Evolutionary conservation across 2,329 filamentous ascomycete species (phyloP).

Genomic region (Ilyonectria robusta): DNA sequence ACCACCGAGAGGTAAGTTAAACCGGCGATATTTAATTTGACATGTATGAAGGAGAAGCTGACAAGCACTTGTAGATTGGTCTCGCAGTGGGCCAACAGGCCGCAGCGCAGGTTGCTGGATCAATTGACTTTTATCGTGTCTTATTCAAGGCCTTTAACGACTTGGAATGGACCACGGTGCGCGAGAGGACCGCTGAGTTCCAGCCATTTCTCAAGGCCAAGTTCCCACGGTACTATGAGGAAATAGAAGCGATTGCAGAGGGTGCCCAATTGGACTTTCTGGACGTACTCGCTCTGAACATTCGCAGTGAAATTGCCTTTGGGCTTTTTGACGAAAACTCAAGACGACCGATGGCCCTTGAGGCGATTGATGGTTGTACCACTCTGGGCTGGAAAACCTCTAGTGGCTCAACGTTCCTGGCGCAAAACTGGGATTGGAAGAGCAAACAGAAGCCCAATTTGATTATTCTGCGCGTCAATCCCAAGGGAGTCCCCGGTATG

Average conservation of each 20-base stretch:
- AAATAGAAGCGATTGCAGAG: conserved; percentile 67
- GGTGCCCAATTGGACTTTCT: conserved; percentile 61
- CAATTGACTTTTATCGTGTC: conserved; percentile 5
- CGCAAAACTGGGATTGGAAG: conserved; percentile 72
- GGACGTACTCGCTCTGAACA: conserved; percentile 71
- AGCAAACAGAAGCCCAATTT: background rate
- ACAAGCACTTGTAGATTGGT: background rate
- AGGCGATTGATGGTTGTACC: conserved; percentile 68
- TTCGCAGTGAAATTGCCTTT: conserved; percentile 54
- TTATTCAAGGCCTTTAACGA: conserved; percentile 14
- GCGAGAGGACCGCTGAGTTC: background rate
- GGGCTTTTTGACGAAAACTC: conserved; percentile 59
- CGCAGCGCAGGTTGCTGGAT: conserved; percentile 3
- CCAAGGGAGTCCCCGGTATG: conserved; percentile 57
- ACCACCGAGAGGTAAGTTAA: no score
- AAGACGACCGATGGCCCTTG: conserved; percentile 9
- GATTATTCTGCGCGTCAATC: conserved; percentile 40
- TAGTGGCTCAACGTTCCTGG: conserved; percentile 53
- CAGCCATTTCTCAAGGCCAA: conserved; percentile 11
- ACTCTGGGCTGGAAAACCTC: conserved; percentile 61
- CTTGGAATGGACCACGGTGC: background rate
- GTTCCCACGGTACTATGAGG: conserved; percentile 38
- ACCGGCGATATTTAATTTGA: no score
- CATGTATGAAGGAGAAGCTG: background rate
- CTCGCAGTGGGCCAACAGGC: conserved; percentile 6